Base-by-base conservation (phyloP, 202 grass and related monocot species). In the Brachypodium distachyon region DNA sequence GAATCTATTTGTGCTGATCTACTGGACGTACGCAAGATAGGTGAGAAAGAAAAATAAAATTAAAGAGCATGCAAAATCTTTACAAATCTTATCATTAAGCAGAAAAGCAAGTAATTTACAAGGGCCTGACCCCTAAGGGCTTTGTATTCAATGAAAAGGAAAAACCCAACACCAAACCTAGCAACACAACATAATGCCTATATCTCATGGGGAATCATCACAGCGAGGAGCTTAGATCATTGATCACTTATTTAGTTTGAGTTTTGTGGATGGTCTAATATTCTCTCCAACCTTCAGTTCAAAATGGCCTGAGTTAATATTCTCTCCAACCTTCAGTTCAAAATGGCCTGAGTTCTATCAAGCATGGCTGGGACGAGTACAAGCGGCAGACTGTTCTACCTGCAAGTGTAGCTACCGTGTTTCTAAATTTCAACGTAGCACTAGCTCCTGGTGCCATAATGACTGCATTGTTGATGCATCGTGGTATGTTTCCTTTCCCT, bases 381-480 rank as follows among this genome's bases (percentile, higher is more conserved):
- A 99, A 87, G 57, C 85, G 90, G 69, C 96, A 99, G 73, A 90
- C 92, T 63, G 96, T 95, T 76, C 85, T 95, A 80, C 91, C 96
- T 76, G 91, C 96, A 70, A 99, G 96, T 74, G 81, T 94, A 70
- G 96, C 96, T 66, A 92, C 92, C 18, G 96, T 99, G 62, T 89
- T 99, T 70, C 83, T 99, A 70, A 92, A 88, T 83, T 93, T 99
- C 52, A 99, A 99, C 80, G 69, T 99, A 64, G 96, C 92, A 32
- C 87, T 99, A 83, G 96, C 92, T 60, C 96, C 91, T 19, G 96
- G 96, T 73, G 89, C 96, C 17, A 92, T 98, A 77, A 95, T 98
- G 91, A 98, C 96, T 46, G 73, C 91, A 78, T 74, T 98, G 32
- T 85, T 98, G 76, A 94, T 92, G 87, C 96, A 95, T 86, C 85